Percentiles rank a stretch among this genome's conserved stretches.
phyloP scores from a whole-genome alignment of 345 rosid genomes.

The Syzygium aqueum region DNA sequence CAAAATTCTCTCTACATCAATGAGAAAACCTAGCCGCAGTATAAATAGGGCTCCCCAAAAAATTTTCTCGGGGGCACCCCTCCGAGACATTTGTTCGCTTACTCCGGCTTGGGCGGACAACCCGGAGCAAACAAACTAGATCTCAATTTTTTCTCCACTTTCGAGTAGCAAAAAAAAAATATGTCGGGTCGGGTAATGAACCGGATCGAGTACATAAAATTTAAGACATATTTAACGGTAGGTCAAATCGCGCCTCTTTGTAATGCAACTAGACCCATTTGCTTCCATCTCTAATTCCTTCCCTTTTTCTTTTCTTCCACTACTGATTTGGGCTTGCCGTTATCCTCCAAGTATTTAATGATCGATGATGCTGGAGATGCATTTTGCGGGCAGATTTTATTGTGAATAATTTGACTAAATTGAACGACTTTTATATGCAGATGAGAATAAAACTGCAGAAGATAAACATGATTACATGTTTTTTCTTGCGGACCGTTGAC shows the following conservation, averaged over 20 bases:
- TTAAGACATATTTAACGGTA: too few relatives aligned
- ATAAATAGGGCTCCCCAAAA: too few relatives aligned
- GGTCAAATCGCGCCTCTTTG: not conserved
- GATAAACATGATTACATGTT: not conserved
- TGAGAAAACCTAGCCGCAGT: too few relatives aligned
- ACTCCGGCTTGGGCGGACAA: too few relatives aligned
- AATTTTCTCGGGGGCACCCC: too few relatives aligned
- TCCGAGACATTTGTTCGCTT: too few relatives aligned
- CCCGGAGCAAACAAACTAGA: too few relatives aligned
- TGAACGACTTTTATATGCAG: not conserved
- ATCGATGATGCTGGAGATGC: not conserved
- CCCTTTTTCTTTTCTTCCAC: not conserved
- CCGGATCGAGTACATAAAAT: too few relatives aligned
- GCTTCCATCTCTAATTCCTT: not conserved
- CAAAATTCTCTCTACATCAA: too few relatives aligned
- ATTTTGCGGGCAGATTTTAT: not conserved
- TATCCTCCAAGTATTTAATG: not conserved
- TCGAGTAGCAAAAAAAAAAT: too few relatives aligned
- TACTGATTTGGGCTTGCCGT: not conserved
- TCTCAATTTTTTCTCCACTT: too few relatives aligned
- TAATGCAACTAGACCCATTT: not conserved
- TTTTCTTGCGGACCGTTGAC: not conserved
- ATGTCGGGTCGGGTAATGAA: too few relatives aligned
- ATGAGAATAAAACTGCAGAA: not conserved
- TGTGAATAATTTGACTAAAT: not conserved